Evolutionary conservation across 176 grass and related monocot species (phyloP).

Genomic region (Oryza australiensis): DNA sequence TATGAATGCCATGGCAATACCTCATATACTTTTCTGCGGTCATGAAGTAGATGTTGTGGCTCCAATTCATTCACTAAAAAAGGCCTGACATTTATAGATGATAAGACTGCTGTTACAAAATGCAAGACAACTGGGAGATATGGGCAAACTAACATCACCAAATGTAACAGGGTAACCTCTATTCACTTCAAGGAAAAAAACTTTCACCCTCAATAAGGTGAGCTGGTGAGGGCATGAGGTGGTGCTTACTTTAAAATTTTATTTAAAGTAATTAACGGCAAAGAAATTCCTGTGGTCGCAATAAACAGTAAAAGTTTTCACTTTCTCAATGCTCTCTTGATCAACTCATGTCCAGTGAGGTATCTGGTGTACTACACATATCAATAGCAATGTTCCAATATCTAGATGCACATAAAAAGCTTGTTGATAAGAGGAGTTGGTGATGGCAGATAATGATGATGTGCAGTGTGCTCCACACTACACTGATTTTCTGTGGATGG

Average conservation of each 20-base stretch:
- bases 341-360: conserved; percentile 1
- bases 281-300: neutral
- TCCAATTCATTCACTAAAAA: conserved; percentile 98
- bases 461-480: neutral
- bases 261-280: conserved; percentile 4
- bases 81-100: conserved; percentile 53
- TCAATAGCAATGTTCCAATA: neutral
- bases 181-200: conserved; percentile 19
- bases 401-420: conserved; percentile 5
- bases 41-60: conserved; percentile 87
- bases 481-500: neutral
- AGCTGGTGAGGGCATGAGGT: neutral
- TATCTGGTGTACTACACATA: neutral
- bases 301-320: neutral
- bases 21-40: conserved; percentile 98
- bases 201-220: neutral
- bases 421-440: neutral
- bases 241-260: neutral
- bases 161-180: conserved; percentile 18
- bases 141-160: conserved; percentile 19
- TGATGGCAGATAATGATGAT: neutral
- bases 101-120: conserved; percentile 30
- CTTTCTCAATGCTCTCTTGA: conserved; percentile 1
- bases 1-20: conserved; percentile 45
- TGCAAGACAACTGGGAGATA: conserved; percentile 28